Evolutionary conservation across 163 green algal genomes (phyloP).

Genomic region (Prototheca stagnorum): DNA sequence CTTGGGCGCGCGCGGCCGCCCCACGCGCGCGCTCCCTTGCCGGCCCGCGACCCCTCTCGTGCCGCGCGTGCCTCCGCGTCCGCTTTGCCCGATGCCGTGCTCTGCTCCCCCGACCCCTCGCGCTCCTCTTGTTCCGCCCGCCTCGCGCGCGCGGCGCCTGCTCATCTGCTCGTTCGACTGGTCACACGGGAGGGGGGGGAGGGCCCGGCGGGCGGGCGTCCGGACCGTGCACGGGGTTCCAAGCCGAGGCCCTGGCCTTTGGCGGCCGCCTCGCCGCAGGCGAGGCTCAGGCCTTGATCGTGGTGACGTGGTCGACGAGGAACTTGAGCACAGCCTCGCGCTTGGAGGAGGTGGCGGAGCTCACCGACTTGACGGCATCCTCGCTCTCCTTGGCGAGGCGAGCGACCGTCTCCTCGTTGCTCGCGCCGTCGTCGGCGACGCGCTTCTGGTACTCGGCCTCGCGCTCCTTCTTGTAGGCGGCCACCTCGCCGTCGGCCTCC

Average conservation of each 20-base stretch:
- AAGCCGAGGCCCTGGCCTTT: background rate
- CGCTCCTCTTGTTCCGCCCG: no score
- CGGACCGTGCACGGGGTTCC: no score
- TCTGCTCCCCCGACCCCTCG: no score
- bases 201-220: no score
- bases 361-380: constrained; percentile 31
- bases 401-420: constrained; percentile 33
- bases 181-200: no score
- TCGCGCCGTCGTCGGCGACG: constrained; percentile 27
- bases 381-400: constrained; percentile 38
- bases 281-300: constrained; percentile 18
- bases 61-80: no score
- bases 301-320: constrained; percentile 43
- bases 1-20: no score
- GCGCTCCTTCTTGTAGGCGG: constrained; percentile 52
- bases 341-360: constrained; percentile 43
- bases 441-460: constrained; percentile 62
- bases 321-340: constrained; percentile 49
- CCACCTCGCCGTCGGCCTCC: constrained; percentile 72
- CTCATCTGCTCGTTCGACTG: no score
- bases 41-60: no score
- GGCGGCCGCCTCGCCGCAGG: background rate
- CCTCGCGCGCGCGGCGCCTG: no score
- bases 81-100: no score
- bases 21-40: no score